Evolutionary conservation across 768 basidiomycete species (phyloP), one percentile per base, ranked within the genome.

Genomic region (Rhodotorula kratochvilovae): DNA sequence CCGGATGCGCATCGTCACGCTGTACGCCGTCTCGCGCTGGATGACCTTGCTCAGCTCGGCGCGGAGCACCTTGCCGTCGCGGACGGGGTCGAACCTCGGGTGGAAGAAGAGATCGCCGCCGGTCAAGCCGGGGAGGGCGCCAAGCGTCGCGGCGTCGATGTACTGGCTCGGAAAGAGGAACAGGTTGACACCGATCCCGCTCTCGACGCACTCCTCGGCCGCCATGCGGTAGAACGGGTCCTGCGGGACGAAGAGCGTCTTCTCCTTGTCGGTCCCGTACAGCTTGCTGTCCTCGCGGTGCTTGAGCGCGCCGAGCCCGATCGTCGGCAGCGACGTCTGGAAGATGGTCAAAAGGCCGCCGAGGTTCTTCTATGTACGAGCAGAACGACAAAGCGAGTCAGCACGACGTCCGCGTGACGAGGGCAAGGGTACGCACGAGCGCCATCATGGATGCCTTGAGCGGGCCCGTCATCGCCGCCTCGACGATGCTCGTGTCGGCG

Each of bases 31-130:
- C 74, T 85, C 87, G 35, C 92, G 84, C 5, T 83, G 82, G 42
- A 91, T 77, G 13, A 94, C 78, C 29, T 90, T 84, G 65, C 83
- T 83, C 31, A 98, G 78, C 76, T 97, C 90, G n/a, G 88, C 88
- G n/a, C 84, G 81, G 21, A 99, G 77, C 11, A 86, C 82, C 15
- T 82, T 76, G 15, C 84, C 84, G 78, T 96, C 92, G 60, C 89
- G 85, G 13, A 80, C 79, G 6, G 86, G 84, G 63, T 88, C 85
- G 79, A 92, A 99, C n/a, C 90, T 85, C 16, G 95, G 96, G 77
- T 94, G 90, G 82, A 89, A 95, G 81, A 89, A 94, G 2, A 95
- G 77, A 67, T 93, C 91, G 29, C 96, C 96, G 23, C 96, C 96
- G 13, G 91, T 92, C 19, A 87, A 79, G 0, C 87, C 87, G 1